phyloP scores from a whole-genome alignment of 768 basidiomycete species.

The Pisolithus microcarpus region DNA sequence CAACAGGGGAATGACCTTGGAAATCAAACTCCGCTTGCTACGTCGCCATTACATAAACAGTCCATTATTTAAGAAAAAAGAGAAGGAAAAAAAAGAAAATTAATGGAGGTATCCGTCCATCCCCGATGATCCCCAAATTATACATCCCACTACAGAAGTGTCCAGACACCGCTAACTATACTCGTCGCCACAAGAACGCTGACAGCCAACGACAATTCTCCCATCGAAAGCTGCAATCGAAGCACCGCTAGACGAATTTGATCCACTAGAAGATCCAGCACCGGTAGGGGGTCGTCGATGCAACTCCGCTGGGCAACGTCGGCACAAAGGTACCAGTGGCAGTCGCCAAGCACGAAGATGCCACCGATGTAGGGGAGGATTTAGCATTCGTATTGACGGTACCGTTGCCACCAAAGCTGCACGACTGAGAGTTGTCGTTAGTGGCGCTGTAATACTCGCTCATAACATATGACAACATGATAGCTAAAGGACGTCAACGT shows the following conservation, averaged over 20 bases:
- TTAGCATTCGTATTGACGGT: conserved; percentile 59
- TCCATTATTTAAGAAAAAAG: background rate
- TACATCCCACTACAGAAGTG: conserved; percentile 22
- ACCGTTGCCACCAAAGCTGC: conserved; percentile 80
- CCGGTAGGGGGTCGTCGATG: conserved; percentile 14
- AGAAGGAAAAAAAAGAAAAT: too few species aligned
- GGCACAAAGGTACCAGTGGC: conserved; percentile 61
- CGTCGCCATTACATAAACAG: conserved; percentile 2
- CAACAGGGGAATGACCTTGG: background rate
- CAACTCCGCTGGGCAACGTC: conserved; percentile 32
- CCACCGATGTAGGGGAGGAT: conserved; percentile 49
- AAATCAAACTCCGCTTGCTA: conserved; percentile 14
- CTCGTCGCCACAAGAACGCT: conserved; percentile 28
- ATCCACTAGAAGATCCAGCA: conserved; percentile 12
- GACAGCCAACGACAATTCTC: conserved; percentile 33
- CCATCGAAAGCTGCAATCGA: conserved; percentile 18
- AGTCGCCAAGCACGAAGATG: conserved; percentile 60
- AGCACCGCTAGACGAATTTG: conserved; percentile 22
- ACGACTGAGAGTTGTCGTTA: conserved; percentile 52
- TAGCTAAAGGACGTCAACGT: conserved; percentile 34
- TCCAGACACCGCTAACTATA: conserved; percentile 38
- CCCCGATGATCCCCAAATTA: background rate
- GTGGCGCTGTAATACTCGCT: conserved; percentile 66
- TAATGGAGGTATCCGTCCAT: conserved; percentile 3
- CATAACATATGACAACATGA: conserved; percentile 81